Percentiles rank a stretch among this genome's conserved stretches.
phyloP scores from a whole-genome alignment of 345 rosid genomes.

The Cochlearia excelsa region DNA sequence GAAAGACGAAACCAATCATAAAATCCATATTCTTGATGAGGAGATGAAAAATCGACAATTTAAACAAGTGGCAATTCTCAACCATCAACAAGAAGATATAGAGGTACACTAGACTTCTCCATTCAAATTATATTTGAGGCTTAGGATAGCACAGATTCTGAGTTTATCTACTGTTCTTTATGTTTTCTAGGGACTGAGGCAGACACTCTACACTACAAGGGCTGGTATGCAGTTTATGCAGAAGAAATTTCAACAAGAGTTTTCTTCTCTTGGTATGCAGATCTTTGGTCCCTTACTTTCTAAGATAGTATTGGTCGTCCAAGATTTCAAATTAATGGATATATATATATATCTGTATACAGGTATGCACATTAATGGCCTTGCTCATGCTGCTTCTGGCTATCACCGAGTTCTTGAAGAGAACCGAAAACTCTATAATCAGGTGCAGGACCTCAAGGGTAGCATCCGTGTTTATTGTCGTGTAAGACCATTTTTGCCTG shows the following conservation, averaged over 20 bases:
- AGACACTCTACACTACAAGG: constrained; percentile 59
- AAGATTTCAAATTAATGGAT: constrained; percentile 3
- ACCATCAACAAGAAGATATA: constrained; percentile 70
- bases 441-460: constrained; percentile 97
- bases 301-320: constrained; percentile 7
- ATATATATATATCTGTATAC: constrained; percentile 21
- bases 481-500: constrained; percentile 84
- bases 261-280: constrained; percentile 63
- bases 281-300: constrained; percentile 6
- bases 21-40: constrained; percentile 41
- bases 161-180: constrained; percentile 17
- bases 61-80: constrained; percentile 58
- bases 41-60: constrained; percentile 44
- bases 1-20: constrained; percentile 48
- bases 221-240: constrained; percentile 91
- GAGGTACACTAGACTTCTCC: constrained; percentile 42
- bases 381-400: constrained; percentile 93
- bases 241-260: constrained; percentile 80
- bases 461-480: constrained; percentile 95
- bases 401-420: constrained; percentile 92
- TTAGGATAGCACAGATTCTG: constrained; percentile 7
- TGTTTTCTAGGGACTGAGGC: constrained; percentile 61
- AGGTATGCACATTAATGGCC: constrained; percentile 84
- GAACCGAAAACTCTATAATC: constrained; percentile 91
- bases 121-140: constrained; percentile 7